Conservation (phyloP, 73 alveolate species). For the Paramecium pentaurelia region DNA sequence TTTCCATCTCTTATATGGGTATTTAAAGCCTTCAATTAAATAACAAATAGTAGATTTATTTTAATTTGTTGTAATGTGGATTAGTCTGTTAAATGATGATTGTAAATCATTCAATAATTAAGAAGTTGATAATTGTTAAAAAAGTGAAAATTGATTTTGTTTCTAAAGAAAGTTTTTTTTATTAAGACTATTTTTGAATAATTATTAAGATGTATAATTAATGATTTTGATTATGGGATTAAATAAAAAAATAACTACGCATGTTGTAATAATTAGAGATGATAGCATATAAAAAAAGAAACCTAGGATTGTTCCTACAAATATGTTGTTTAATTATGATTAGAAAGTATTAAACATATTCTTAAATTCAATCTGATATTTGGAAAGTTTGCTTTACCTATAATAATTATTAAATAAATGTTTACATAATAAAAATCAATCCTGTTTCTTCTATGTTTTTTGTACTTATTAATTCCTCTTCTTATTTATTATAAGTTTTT, state of each 20-base stretch:
- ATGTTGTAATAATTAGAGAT: neutral
- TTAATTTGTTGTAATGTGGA: neutral
- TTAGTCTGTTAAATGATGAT: neutral
- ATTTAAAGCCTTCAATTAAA: neutral
- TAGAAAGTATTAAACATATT: neutral
- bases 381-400: neutral
- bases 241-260: neutral
- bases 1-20: neutral
- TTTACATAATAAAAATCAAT: neutral
- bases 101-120: neutral
- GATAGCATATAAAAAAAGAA: neutral
- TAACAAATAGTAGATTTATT: neutral
- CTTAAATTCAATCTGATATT: neutral
- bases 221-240: neutral
- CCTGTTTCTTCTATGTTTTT: neutral
- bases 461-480: neutral
- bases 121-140: neutral
- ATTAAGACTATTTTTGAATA: neutral
- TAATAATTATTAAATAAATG: neutral
- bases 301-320: neutral
- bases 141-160: neutral
- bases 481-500: neutral
- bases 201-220: neutral
- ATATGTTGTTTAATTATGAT: neutral
- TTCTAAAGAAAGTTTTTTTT: neutral